These are phyloP conservation scores for Penicillium sp. DNA, from an alignment of 2,329 filamentous ascomycete species.

Conservation along the genomic window DNA sequence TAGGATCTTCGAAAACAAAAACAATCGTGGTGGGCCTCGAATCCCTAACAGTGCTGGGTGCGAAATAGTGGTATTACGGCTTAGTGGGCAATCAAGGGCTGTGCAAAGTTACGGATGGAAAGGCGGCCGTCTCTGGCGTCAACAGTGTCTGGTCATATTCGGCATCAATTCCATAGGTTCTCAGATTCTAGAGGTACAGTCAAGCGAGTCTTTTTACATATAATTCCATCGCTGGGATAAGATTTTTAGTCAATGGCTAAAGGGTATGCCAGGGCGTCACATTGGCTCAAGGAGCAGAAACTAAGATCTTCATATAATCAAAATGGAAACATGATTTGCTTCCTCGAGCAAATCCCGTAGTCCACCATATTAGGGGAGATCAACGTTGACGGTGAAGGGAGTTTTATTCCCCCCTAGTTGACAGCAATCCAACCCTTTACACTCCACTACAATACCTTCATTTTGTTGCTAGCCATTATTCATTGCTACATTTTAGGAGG, in stretches of 20 bases:
- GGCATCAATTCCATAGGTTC: too few species aligned
- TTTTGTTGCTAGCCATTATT: background rate
- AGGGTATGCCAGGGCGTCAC: background rate
- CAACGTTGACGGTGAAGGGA: background rate
- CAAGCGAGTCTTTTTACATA: background rate
- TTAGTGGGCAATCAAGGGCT: too few species aligned
- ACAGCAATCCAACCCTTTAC: slow-evolving; percentile 18
- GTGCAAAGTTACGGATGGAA: too few species aligned
- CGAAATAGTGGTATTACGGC: too few species aligned
- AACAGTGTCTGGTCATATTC: too few species aligned
- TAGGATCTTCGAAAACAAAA: too few species aligned
- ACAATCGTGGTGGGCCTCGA: too few species aligned
- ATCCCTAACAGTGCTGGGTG: too few species aligned
- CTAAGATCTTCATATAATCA: background rate
- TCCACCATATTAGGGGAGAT: background rate
- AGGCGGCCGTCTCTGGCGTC: too few species aligned
- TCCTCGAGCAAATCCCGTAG: background rate
- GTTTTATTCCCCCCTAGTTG: background rate
- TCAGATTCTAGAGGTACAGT: too few species aligned
- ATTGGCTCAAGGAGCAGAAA: background rate
- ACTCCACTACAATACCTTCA: slow-evolving; percentile 1
- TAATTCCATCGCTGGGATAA: background rate
- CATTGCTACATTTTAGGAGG: slow-evolving; percentile 15
- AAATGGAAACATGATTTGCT: background rate
- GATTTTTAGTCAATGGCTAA: background rate